A percentile compares a stretch with the other conserved stretches of the same genome.
Conservation (phyloP, 495 filamentous ascomycete genomes). For the Podospora fimiseda region DNA sequence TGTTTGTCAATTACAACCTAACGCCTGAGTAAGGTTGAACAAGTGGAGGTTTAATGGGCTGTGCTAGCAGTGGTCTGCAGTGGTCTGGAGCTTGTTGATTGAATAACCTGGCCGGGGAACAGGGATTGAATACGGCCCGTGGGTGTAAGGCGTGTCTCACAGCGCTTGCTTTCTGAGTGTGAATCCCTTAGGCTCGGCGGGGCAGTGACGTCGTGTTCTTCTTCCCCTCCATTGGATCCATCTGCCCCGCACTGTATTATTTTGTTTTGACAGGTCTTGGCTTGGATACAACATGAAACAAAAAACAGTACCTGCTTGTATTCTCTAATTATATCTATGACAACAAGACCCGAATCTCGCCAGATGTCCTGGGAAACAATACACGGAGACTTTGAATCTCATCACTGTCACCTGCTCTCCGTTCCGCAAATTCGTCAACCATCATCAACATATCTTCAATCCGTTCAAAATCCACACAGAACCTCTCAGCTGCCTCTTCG, state of each 20-base stretch:
- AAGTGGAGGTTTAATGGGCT: neutral
- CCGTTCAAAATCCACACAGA: conserved; percentile 87
- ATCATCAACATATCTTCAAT: conserved; percentile 58
- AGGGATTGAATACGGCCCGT: neutral
- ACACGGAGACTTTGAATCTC: conserved; percentile 50
- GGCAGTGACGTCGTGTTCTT: conserved; percentile 13
- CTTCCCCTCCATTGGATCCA: neutral
- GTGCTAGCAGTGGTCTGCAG: conserved; percentile 2
- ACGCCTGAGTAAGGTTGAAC: neutral
- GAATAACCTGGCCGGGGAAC: neutral
- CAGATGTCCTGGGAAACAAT: conserved; percentile 76
- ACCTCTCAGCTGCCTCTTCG: conserved; percentile 75
- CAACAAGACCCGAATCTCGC: conserved; percentile 77
- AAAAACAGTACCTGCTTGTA: neutral
- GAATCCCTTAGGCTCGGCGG: neutral
- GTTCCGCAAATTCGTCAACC: conserved; percentile 40
- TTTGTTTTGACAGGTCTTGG: no score
- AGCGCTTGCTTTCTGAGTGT: neutral
- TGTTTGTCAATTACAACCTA: no score
- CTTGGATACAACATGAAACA: neutral
- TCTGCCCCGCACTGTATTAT: neutral
- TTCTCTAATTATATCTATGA: conserved; percentile 25
- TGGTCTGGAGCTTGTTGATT: conserved; percentile 1
- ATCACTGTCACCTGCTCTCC: conserved; percentile 31
- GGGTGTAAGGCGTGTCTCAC: no score